Base-by-base conservation (phyloP, 2,329 filamentous ascomycete species). In the Harringtonia lauricola region DNA sequence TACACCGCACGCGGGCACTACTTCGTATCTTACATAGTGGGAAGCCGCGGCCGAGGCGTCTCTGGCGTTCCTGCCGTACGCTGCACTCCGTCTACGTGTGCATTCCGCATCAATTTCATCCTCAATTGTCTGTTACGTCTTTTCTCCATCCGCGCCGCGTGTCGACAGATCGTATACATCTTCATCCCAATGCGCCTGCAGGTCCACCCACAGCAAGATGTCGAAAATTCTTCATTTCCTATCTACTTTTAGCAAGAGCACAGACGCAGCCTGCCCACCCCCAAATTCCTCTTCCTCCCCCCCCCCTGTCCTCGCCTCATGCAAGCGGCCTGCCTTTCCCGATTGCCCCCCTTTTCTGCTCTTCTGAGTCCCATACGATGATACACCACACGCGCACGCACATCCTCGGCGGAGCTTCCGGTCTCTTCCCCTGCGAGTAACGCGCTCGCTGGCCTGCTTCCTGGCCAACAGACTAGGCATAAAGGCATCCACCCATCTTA, bases 291-390 rank as follows among this genome's bases (percentile, higher is more conserved):
- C 17, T 31, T 22, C 17, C 15, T 29, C 24, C 28, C 21, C 17
- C 38, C 35, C 37, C 37, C 34, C 40, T 36, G n/a, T 24, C 26
- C 12, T 21, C 31, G 15, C 42, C 41, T 45, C 40, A 45, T 45
- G 40, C 46, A 36, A 22, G 28, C 37, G 36, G 28, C 42, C 29
- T 35, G 33, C 36, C 22, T 34, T 12, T 39, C n/a, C 36, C 36
- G 26, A 12, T 22, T 42, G 19, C n/a, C 37, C 30, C 28, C 18
- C 36, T 21, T 36, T 13, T 28, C 14, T 29, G 31, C 15, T n/a
- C 14, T 26, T 14, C 12, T 22, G 18, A 24, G 29, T 41, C 26
- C 17, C 17, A 33, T 19, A 22, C 29, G 29, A 30, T 17, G 24
- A 6, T 21, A 14, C 26, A 31, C 24, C 24, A 7, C 10, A 10